Evolutionary conservation across 1,139 yeast species (phyloP).

Genomic region (Hansenula sp.): DNA sequence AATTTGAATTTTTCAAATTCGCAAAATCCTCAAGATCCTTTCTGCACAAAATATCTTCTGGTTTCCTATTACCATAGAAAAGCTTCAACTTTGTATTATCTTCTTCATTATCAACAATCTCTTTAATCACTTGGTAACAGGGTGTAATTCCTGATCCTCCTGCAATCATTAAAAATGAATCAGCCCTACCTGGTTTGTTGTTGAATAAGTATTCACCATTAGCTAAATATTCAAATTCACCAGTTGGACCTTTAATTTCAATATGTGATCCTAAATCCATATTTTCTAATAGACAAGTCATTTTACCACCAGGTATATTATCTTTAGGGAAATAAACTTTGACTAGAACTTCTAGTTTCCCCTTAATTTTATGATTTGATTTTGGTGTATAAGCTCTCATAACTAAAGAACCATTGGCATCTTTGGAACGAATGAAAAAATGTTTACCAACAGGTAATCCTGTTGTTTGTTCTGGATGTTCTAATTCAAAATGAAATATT

Average conservation of each 20-base stretch:
- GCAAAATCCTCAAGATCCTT: slow-evolving; percentile 38
- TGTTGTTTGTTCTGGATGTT: slow-evolving; percentile 24
- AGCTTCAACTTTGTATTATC: slow-evolving; percentile 43
- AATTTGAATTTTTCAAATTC: slow-evolving; percentile 36
- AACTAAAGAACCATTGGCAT: slow-evolving; percentile 20
- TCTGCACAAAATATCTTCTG: slow-evolving; percentile 42
- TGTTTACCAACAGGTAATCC: slow-evolving; percentile 60
- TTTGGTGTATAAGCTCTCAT: slow-evolving; percentile 47
- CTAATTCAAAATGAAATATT: slow-evolving; percentile 24
- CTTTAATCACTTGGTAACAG: slow-evolving; percentile 47
- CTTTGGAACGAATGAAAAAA: slow-evolving; percentile 38
- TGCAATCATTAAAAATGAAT: slow-evolving; percentile 46
- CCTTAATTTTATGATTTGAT: slow-evolving; percentile 23
- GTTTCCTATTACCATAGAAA: slow-evolving; percentile 43
- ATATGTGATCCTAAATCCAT: slow-evolving; percentile 23
- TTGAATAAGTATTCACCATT: slow-evolving; percentile 29
- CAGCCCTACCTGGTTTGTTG: slow-evolving; percentile 25
- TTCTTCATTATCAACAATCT: slow-evolving; percentile 38
- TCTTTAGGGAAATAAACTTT: slow-evolving; percentile 26
- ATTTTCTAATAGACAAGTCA: slow-evolving; percentile 24
- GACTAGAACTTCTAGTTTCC: slow-evolving; percentile 23
- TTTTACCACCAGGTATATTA: slow-evolving; percentile 25
- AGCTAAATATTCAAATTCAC: slow-evolving; percentile 50
- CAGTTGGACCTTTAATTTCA: slow-evolving; percentile 52
- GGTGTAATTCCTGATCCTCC: slow-evolving; percentile 59